Evolutionary conservation across 768 basidiomycete genomes (phyloP).

Genomic region (Hemileccinum impolitum): DNA sequence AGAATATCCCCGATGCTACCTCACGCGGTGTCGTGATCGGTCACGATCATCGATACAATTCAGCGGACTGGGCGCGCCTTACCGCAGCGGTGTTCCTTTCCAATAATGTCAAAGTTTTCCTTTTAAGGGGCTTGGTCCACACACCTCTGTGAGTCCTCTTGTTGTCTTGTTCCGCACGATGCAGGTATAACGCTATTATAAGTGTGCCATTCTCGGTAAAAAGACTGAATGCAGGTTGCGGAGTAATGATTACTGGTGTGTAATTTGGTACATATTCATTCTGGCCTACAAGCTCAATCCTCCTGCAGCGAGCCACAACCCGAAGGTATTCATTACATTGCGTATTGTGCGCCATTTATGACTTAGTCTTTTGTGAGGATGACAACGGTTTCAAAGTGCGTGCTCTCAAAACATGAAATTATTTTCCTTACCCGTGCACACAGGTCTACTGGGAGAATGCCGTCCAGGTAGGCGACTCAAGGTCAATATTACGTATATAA

Average conservation of each 20-base stretch:
- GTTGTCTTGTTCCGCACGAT: background rate
- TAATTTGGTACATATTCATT: conserved; percentile 1
- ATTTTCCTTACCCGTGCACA: background rate
- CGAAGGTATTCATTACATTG: conserved; percentile 51
- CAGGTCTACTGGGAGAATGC: conserved; percentile 91
- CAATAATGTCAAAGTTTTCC: conserved; percentile 64
- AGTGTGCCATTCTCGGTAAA: conserved; percentile 82
- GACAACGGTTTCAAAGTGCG: conserved; percentile 87
- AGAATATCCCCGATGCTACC: conserved; percentile 49
- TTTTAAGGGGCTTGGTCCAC: conserved; percentile 68
- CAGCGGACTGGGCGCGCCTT: conserved; percentile 70
- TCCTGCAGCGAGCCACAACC: conserved; percentile 75
- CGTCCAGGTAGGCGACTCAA: conserved; percentile 54
- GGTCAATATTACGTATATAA: background rate
- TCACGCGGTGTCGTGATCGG: conserved; percentile 76
- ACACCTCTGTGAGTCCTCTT: conserved; percentile 62
- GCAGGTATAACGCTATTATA: conserved; percentile 1
- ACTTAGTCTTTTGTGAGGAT: conserved; percentile 39
- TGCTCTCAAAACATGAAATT: background rate
- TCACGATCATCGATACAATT: conserved; percentile 83
- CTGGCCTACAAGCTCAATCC: background rate
- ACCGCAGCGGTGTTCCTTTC: conserved; percentile 69
- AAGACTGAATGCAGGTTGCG: conserved; percentile 64
- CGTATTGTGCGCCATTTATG: background rate
- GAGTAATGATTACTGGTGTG: conserved; percentile 87